Percentiles rank a stretch among this genome's conserved stretches.
phyloP scores from a whole-genome alignment of 441 rosid species.

The Erodium trifolium region DNA sequence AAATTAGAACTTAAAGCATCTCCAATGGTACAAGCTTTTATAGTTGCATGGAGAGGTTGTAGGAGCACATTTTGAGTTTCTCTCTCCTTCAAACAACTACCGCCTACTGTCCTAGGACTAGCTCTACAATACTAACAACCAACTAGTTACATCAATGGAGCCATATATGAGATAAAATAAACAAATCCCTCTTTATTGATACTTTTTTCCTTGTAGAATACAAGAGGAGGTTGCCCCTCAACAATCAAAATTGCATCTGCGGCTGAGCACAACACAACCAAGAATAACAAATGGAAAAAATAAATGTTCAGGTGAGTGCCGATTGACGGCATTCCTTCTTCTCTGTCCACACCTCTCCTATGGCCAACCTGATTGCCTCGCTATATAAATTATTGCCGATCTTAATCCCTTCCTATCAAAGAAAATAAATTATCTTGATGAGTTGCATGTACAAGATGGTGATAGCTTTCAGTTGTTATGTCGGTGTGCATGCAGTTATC shows the following conservation, averaged over 20 bases:
- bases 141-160: too few relatives aligned
- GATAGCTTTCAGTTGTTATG: background rate
- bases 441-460: background rate
- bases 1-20: too few relatives aligned
- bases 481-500: background rate
- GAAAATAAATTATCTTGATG: slow-evolving; percentile 24
- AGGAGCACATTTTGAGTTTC: too few relatives aligned
- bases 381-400: slow-evolving; percentile 24
- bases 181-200: background rate
- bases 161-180: background rate
- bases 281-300: slow-evolving; percentile 15
- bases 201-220: slow-evolving; percentile 6
- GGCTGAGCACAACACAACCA: slow-evolving; percentile 18
- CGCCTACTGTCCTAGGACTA: too few relatives aligned
- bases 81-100: too few relatives aligned
- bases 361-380: slow-evolving; percentile 21
- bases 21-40: too few relatives aligned
- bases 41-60: too few relatives aligned
- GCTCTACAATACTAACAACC: too few relatives aligned
- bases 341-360: slow-evolving; percentile 18
- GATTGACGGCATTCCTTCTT: slow-evolving; percentile 18
- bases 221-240: slow-evolving; percentile 11
- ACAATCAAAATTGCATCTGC: slow-evolving; percentile 29
- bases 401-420: slow-evolving; percentile 27
- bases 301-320: slow-evolving; percentile 25